Evolutionary conservation across 768 basidiomycete genomes (phyloP), one percentile per base, ranked within the genome.

Genomic region (Asterophora parasitica): DNA sequence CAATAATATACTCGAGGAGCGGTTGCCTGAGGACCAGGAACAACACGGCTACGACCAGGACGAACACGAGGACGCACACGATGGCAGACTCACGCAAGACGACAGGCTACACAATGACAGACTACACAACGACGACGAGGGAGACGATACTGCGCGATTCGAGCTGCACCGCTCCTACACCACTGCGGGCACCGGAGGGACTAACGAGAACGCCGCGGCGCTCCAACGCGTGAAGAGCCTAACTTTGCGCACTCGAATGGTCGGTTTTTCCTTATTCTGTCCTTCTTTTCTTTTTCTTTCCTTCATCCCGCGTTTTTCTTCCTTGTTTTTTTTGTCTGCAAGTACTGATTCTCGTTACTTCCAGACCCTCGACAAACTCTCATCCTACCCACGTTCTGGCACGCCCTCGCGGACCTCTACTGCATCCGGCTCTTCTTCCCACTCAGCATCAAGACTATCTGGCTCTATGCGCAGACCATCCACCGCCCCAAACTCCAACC

Each of bases 211-310:
- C 56, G 62, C 71, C 9, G 60, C 71, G 34, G 80, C 85, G 3
- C 63, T 90, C 50, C 79, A 85, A 61, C 74, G 85, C 37, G 85
- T 85, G 26, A 81, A 76, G 66, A 86, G 73, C 50, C 71, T 90
- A 40, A 78, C 83, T 12, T 77, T 87, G 57, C 74, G 85, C 46
- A 90, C 86, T 67, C 77, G 82, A 57, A 74, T 83, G 76, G 87
- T 88, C 59, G 58, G 83, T 63, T 1, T 16, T 39, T 44, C 49
- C 34, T 43, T 39, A n/a, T 12, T 48, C 58, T 54, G 50, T 50
- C 49, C 43, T 46, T 48, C 3, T 23, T 23, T 23, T 23, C 44
- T 52, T 49, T 53, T 37, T 50, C 34, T 44, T 39, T n/a, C 13
- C 48, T 58, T 55, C 51, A 50, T 50, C 43, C 46, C 48, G n/a